Percentiles rank a stretch among this genome's conserved stretches.
These are phyloP conservation scores for Collybia mongolica DNA, from an alignment of 768 basidiomycete genomes.

Conservation along the genomic window DNA sequence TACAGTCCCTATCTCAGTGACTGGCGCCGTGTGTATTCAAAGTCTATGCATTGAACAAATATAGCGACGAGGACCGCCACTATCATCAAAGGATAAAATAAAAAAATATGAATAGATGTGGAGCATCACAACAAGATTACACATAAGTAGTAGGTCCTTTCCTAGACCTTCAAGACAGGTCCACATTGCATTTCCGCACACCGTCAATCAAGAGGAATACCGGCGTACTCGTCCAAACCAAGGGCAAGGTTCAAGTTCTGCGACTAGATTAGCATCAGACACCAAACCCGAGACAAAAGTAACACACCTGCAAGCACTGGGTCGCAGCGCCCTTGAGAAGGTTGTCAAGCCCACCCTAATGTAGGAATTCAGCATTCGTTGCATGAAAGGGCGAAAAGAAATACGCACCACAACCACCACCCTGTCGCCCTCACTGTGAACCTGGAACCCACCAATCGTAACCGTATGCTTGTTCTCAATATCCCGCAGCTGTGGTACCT, in stretches of 20 bases:
- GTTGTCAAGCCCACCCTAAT: conserved; percentile 91
- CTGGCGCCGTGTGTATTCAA: no score
- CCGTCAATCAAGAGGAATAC: conserved; percentile 51
- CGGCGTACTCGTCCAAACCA: conserved; percentile 82
- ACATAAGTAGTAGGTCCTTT: background rate
- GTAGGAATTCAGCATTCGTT: background rate
- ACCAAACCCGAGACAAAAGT: background rate
- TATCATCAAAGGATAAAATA: no score
- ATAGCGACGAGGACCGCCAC: no score
- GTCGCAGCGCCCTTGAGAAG: conserved; percentile 97
- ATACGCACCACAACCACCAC: conserved; percentile 88
- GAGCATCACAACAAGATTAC: no score
- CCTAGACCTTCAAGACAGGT: background rate
- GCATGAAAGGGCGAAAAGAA: background rate
- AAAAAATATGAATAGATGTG: no score
- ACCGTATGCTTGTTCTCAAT: conserved; percentile 86
- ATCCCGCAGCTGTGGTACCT: conserved; percentile 72
- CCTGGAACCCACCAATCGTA: conserved; percentile 91
- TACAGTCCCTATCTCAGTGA: no score
- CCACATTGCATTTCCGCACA: background rate
- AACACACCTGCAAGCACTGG: conserved; percentile 89
- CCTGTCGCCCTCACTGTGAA: conserved; percentile 83
- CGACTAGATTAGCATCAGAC: conserved; percentile 1
- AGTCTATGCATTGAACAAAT: no score
- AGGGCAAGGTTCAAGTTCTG: conserved; percentile 90